Base-by-base conservation (phyloP, 225 moss, liverwort and hornwort species). In the Pseudisothecium myosuroides region DNA sequence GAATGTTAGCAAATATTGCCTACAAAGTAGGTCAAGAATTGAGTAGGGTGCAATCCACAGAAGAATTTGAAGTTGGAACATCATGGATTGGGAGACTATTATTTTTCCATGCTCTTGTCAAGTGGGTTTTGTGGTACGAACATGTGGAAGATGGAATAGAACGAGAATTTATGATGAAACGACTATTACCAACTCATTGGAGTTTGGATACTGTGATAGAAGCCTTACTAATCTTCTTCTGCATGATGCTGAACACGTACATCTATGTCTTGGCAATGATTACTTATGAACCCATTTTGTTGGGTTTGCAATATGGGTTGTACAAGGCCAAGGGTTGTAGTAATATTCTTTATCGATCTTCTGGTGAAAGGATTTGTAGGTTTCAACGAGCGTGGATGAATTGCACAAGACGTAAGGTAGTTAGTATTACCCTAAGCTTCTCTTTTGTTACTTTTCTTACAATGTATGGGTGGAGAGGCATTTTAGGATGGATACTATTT, bases 11-110 rank as follows among this genome's bases (percentile, higher is more conserved):
- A 0, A 4, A 7, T 23, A 23, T 23, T n/a, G 2, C 0, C 7
- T 0, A 1, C 12, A 68, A 4, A 7, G 12, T 14, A 39, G 0
- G 0, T 13, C 68, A 39, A 4, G 68, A 7, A 4, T 13, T 2
- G 0, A 2, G 0, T 4, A n/a, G 3, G 68, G 12, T n/a, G 22
- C 4, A 12, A n/a, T n/a, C 4, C 4, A 12, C 4, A n/a, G 4
- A 7, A n/a, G 71, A 41, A 5, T 41, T 41, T 15, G 28, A 28
- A 80, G 4, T 3, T 27, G 17, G n/a, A 5, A 58, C n/a, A 26
- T n/a, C 39, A 5, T 58, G 39, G 39, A 80, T 2, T 2, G 2
- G 5, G 11, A 80, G 17, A 28, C 12, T 55, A n/a, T 58, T 58
- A 14, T 39, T 5, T 58, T 58, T 78, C 28, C 39, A 58, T 80